A percentile compares a stretch with the other conserved stretches of the same genome.
These are phyloP conservation scores for Cutaneotrichosporon sp. DNA, from an alignment of 1,284 basidiomycete species.

Conservation along the genomic window DNA sequence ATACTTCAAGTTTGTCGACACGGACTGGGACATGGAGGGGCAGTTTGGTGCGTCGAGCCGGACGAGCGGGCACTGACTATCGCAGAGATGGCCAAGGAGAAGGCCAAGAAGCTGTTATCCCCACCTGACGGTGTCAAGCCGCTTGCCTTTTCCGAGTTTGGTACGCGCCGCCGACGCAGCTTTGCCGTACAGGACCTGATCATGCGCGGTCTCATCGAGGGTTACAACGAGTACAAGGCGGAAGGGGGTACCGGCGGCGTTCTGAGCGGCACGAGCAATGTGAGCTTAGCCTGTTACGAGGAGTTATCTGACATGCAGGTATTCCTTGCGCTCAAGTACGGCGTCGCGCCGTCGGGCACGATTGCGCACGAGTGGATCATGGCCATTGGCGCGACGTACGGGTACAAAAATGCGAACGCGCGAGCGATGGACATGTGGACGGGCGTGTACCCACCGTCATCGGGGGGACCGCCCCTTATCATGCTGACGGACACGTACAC, in stretches of 20 bases:
- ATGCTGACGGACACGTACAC: slow-evolving; percentile 92
- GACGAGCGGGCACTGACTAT: slow-evolving; percentile 4
- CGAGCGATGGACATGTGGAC: slow-evolving; percentile 80
- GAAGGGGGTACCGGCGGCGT: slow-evolving; percentile 51
- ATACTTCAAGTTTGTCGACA: slow-evolving; percentile 59
- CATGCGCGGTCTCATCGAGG: slow-evolving; percentile 63
- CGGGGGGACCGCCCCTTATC: slow-evolving; percentile 55
- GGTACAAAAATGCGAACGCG: slow-evolving; percentile 70
- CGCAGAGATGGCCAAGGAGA: slow-evolving; percentile 60
- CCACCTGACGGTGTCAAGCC: slow-evolving; percentile 49
- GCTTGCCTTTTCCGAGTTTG: slow-evolving; percentile 84
- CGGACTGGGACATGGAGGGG: slow-evolving; percentile 75
- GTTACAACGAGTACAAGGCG: slow-evolving; percentile 54
- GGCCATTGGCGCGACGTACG: slow-evolving; percentile 77
- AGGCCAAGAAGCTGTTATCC: slow-evolving; percentile 63
- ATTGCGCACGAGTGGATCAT: slow-evolving; percentile 97
- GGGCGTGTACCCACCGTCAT: slow-evolving; percentile 58
- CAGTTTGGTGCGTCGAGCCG: slow-evolving; percentile 55
- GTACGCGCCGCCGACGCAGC: slow-evolving; percentile 80
- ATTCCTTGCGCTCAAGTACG: slow-evolving; percentile 70
- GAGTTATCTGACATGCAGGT: slow-evolving; percentile 55
- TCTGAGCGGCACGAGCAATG: slow-evolving; percentile 82
- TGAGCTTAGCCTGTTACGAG: slow-evolving; percentile 43
- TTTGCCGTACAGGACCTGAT: slow-evolving; percentile 75
- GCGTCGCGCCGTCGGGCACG: slow-evolving; percentile 66